Evolutionary conservation across 345 rosid genomes (phyloP).

Genomic region (Lepidium didymum): DNA sequence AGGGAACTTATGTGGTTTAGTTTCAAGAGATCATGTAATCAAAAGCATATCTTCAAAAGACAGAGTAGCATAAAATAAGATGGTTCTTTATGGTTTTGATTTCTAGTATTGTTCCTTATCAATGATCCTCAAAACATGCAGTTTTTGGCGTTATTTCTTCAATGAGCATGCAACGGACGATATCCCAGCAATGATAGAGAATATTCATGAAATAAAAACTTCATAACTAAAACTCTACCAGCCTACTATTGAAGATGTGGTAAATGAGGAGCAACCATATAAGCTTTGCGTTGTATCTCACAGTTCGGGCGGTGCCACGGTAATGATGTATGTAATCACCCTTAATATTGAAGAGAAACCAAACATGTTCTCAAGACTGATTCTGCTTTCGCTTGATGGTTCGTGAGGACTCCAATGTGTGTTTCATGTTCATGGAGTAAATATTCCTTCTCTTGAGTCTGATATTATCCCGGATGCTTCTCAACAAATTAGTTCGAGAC

Average conservation of each 20-base stretch:
- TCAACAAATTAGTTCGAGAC: constrained; percentile 91
- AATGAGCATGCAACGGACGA: constrained; percentile 90
- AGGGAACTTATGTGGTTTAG: constrained; percentile 89
- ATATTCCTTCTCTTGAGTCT: constrained; percentile 45
- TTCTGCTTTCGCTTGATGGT: constrained; percentile 91
- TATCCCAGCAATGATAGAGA: constrained; percentile 83
- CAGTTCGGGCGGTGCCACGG: constrained; percentile 93
- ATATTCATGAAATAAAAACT: constrained; percentile 84
- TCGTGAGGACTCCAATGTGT: constrained; percentile 61
- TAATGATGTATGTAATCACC: constrained; percentile 66
- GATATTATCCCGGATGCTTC: constrained; percentile 56
- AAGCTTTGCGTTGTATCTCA: constrained; percentile 81
- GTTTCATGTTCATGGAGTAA: constrained; percentile 48
- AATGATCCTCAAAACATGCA: constrained; percentile 27
- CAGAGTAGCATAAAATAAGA: constrained; percentile 35
- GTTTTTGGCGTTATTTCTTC: constrained; percentile 87
- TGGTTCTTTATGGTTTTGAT: background rate
- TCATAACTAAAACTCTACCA: constrained; percentile 61
- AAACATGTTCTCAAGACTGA: constrained; percentile 69
- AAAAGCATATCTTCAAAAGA: constrained; percentile 67
- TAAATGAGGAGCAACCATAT: constrained; percentile 54
- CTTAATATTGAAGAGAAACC: constrained; percentile 63
- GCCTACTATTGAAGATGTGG: constrained; percentile 50
- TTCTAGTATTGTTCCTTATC: background rate
- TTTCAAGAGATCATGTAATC: constrained; percentile 84